Conservation (phyloP, 1,139 yeast species). For the Taphrina wiesneri region DNA sequence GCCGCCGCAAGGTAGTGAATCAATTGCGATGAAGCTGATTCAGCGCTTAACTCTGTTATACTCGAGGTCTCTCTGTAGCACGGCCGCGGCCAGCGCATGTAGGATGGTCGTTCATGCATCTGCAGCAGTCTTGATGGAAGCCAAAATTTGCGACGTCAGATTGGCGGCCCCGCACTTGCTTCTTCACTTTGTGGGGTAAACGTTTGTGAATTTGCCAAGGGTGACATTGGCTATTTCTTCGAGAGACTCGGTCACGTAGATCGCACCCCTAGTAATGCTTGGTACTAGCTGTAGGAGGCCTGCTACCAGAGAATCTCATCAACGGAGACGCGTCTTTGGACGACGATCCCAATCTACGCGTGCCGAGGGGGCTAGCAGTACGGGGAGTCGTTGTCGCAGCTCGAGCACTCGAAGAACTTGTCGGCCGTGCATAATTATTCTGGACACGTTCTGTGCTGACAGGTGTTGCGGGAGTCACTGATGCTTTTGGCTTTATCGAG, state of each 20-base stretch:
- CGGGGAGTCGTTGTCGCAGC: background rate
- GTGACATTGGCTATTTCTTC: no score
- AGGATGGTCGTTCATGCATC: no score
- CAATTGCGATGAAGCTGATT: no score
- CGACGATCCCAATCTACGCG: background rate
- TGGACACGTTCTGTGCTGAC: background rate
- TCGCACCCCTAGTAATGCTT: background rate
- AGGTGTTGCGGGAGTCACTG: background rate
- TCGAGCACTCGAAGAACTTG: constrained; percentile 13
- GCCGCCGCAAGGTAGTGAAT: no score
- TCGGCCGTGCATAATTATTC: constrained; percentile 4
- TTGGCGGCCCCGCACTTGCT: background rate
- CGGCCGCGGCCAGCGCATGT: no score
- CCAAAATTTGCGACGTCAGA: background rate
- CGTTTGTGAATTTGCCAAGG: no score
- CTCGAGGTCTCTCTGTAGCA: no score
- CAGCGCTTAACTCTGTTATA: no score
- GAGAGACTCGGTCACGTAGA: no score
- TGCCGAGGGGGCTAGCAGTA: background rate
- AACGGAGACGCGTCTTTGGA: background rate
- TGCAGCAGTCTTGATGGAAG: no score
- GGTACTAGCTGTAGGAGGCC: background rate
- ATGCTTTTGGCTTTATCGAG: background rate
- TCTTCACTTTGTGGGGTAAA: background rate
- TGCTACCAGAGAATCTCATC: background rate